These are phyloP conservation scores for Juncus effusus DNA, from an alignment of 176 grass and related monocot species.

Conservation along the genomic window DNA sequence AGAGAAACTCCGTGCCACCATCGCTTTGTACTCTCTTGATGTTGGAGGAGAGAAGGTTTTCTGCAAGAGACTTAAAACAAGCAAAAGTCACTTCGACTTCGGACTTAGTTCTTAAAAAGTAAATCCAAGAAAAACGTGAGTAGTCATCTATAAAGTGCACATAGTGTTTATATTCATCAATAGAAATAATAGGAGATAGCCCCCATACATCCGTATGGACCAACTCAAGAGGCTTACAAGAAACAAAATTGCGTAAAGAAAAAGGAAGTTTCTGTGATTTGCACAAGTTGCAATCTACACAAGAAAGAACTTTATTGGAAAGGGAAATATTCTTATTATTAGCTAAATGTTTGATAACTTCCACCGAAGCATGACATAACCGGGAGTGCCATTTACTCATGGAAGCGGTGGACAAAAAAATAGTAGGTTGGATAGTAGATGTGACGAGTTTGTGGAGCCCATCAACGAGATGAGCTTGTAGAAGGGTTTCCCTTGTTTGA, in stretches of 20 bases:
- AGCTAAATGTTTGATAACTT: too few relatives aligned
- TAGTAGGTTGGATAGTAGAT: too few relatives aligned
- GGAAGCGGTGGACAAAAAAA: too few relatives aligned
- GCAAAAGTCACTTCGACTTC: neutral
- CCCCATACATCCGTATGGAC: neutral
- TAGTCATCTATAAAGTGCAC: constrained; percentile 15
- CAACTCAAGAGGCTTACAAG: neutral
- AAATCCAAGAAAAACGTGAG: neutral
- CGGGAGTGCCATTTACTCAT: too few relatives aligned
- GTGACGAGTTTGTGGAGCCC: too few relatives aligned
- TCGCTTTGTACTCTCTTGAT: neutral
- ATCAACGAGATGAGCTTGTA: too few relatives aligned
- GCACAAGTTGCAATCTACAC: neutral
- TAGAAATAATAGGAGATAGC: neutral
- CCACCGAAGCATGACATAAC: too few relatives aligned
- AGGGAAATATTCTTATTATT: neutral
- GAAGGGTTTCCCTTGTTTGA: neutral
- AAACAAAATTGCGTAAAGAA: neutral
- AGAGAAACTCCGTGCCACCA: neutral
- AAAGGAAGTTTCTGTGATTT: neutral
- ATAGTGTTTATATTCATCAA: neutral
- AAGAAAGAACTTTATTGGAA: neutral
- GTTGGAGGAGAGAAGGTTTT: neutral
- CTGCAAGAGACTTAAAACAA: neutral
- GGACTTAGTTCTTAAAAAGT: neutral